A percentile compares a stretch with the other conserved stretches of the same genome.
phyloP scores from a whole-genome alignment of 371 early-diverging fungal genomes.

The Mucor piriformis region DNA sequence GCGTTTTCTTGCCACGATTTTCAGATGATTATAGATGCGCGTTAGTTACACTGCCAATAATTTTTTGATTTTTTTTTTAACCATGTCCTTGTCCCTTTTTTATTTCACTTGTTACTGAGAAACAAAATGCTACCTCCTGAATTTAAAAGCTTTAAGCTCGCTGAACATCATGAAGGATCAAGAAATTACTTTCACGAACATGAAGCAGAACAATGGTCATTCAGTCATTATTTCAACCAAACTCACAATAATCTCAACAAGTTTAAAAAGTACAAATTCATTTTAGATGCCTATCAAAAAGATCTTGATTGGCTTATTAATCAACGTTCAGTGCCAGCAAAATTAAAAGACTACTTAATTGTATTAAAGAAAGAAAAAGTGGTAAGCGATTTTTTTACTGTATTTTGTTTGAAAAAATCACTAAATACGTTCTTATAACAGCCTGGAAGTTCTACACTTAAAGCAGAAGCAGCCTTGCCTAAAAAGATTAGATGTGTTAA shows the following conservation, averaged over 20 bases:
- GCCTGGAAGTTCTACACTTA: constrained; percentile 4
- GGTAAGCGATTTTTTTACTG: constrained; percentile 12
- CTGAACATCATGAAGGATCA: neutral
- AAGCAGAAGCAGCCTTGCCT: constrained; percentile 15
- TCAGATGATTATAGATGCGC: too few species aligned
- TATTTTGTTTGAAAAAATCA: constrained; percentile 8
- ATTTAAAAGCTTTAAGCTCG: neutral
- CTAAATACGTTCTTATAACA: constrained; percentile 11
- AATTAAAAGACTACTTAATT: neutral
- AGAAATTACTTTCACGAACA: neutral
- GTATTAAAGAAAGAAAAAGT: neutral
- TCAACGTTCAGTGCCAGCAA: neutral
- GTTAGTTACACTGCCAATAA: too few species aligned
- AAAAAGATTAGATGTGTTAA: constrained; percentile 7
- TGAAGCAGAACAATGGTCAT: neutral
- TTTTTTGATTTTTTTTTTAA: too few species aligned
- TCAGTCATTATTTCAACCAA: neutral
- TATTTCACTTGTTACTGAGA: neutral
- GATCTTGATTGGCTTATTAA: constrained; percentile 1
- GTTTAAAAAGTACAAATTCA: neutral
- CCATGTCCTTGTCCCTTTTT: neutral
- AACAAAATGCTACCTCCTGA: neutral
- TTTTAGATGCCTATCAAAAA: neutral
- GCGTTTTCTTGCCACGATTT: too few species aligned
- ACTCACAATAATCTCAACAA: neutral